These are phyloP conservation scores for Penicillium canariense DNA, from an alignment of 495 filamentous ascomycete species.

Conservation along the genomic window DNA sequence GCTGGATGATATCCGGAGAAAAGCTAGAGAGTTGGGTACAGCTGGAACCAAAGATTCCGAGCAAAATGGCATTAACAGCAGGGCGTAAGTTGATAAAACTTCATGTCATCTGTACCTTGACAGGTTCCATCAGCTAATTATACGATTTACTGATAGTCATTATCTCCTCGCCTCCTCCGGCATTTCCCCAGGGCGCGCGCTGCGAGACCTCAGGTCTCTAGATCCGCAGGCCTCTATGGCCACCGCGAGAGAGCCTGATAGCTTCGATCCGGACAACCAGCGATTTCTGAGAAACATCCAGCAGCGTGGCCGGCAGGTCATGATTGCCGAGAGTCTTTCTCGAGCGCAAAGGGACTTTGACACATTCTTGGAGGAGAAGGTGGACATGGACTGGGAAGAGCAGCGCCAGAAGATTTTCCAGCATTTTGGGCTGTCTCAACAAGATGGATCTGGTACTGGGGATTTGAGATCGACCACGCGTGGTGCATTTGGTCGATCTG, in stretches of 20 bases:
- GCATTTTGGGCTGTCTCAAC: constrained; percentile 85
- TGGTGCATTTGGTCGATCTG: constrained; percentile 60
- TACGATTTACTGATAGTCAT: constrained; percentile 44
- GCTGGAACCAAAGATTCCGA: constrained; percentile 42
- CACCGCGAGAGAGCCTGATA: constrained; percentile 42
- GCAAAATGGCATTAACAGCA: constrained; percentile 54
- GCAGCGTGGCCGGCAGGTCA: constrained; percentile 84
- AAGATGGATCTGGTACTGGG: constrained; percentile 47
- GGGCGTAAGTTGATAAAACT: constrained; percentile 50
- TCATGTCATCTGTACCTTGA: neutral
- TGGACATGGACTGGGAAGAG: constrained; percentile 91
- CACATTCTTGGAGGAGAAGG: constrained; percentile 85
- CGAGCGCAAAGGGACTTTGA: constrained; percentile 89
- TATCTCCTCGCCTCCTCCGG: constrained; percentile 91
- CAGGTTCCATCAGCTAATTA: constrained; percentile 2
- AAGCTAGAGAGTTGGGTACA: constrained; percentile 73
- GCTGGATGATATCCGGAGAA: constrained; percentile 80
- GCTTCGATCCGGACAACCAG: constrained; percentile 74
- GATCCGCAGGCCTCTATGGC: constrained; percentile 46
- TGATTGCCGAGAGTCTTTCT: constrained; percentile 84
- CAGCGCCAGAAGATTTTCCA: constrained; percentile 90
- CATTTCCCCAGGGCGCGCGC: constrained; percentile 70
- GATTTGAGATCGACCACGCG: constrained; percentile 36
- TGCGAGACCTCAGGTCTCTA: constrained; percentile 70
- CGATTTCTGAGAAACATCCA: constrained; percentile 79